Percentiles rank a stretch among this genome's conserved stretches.
phyloP scores from a whole-genome alignment of 75 land plant genomes.

The Pseudotsuga menziesii region DNA sequence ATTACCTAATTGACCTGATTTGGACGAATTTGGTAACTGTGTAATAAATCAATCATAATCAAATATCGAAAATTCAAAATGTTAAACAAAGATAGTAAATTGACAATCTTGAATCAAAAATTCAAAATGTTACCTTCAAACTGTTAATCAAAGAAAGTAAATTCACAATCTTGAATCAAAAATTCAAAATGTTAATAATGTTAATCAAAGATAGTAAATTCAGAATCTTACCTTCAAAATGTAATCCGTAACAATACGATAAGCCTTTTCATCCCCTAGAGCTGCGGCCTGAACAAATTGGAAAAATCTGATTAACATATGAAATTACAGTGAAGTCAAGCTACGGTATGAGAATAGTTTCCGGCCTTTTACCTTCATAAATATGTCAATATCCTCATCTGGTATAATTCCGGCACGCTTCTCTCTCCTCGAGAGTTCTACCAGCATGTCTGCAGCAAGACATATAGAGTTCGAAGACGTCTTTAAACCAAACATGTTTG shows the following conservation, averaged over 20 bases:
- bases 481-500: no score
- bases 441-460: slow-evolving; percentile 20
- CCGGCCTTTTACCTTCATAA: slow-evolving; percentile 11
- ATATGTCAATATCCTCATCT: slow-evolving; percentile 11
- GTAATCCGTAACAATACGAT: slow-evolving; percentile 56
- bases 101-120: not conserved
- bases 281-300: slow-evolving; percentile 40
- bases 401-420: slow-evolving; percentile 1
- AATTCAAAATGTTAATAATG: no score
- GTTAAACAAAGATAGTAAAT: no score
- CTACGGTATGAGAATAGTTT: no score
- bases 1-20: no score
- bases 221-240: slow-evolving; percentile 41
- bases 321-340: not conserved
- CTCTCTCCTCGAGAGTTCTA: slow-evolving; percentile 12
- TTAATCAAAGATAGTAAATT: no score
- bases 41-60: no score
- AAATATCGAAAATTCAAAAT: no score
- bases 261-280: slow-evolving; percentile 47
- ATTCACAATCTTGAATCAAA: not conserved
- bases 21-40: no score
- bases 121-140: slow-evolving; percentile 34
- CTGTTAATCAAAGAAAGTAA: slow-evolving; percentile 14
- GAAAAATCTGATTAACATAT: not conserved
- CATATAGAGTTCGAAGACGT: no score